Base-by-base conservation (phyloP, 495 filamentous ascomycete genomes). In the Staphylotrichum tortipilum region DNA sequence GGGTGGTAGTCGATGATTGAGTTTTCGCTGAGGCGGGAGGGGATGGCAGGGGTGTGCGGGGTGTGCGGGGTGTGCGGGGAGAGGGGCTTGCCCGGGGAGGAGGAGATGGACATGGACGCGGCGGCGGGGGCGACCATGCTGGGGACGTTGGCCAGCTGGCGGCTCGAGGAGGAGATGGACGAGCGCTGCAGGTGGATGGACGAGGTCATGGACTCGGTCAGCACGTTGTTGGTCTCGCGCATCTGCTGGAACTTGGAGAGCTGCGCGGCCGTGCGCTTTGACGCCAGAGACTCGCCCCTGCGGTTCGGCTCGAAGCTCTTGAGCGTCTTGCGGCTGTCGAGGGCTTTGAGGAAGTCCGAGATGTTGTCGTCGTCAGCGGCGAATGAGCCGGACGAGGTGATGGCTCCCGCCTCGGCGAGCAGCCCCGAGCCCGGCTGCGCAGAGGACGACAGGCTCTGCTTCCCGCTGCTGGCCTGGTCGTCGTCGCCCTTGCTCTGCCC, bases 61-160 rank as follows among this genome's bases (percentile, higher is more conserved):
- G 90, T 95, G 64, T 95, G 90, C 8, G 91, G 91, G 0, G 90
- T 95, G 64, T 95, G 90, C 10, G 90, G 90, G 2, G 88, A 94
- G 39, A 94, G 76, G 1, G 91, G 88, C 56, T 95, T 97, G 46
- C 89, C 89, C 7, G 87, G 89, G 3, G 89, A 94, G 2, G 90
- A 90, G 4, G 87, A 85, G 1, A 83, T 82, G 10, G 89, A 94
- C 37, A 86, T 75, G n/a, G 85, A 86, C n/a, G n/a, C n/a, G n/a
- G n/a, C n/a, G 15, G 85, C 85, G 0, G 85, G 85, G 33, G 80
- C 81, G 42, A 88, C 77, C 86, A 94, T 89, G 7, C 82, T 81
- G 15, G 90, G 89, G 12, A 92, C 84, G 44, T 82, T 89, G 4
- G 84, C 80, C 14, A 94, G 69, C 52, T 94, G 86, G 17, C 88